phyloP scores from a whole-genome alignment of 2,329 filamentous ascomycete genomes.

The Colletotrichum viniferum region DNA sequence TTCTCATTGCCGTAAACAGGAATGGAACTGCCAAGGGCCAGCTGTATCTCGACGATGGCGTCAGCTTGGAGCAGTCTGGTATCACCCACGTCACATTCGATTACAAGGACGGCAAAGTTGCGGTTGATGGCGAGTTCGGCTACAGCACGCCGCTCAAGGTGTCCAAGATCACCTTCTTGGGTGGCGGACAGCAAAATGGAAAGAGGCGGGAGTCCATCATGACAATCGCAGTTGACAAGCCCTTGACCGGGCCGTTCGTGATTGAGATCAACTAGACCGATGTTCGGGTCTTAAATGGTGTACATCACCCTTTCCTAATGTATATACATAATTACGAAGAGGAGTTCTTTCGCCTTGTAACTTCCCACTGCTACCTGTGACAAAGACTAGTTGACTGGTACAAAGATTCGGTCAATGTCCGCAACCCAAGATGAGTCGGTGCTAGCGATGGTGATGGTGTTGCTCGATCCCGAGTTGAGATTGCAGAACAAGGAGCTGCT shows the following conservation, averaged over 20 bases:
- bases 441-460: slow-evolving; percentile 53
- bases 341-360: not conserved
- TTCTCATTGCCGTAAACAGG: slow-evolving; percentile 69
- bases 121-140: slow-evolving; percentile 56
- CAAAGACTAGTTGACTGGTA: slow-evolving; percentile 40
- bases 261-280: not conserved
- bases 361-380: not conserved
- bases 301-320: not conserved
- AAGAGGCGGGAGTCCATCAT: slow-evolving; percentile 10
- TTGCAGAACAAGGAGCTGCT: slow-evolving; percentile 53
- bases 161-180: slow-evolving; percentile 54
- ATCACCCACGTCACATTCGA: slow-evolving; percentile 65
- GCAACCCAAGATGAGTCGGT: slow-evolving; percentile 45
- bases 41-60: slow-evolving; percentile 81
- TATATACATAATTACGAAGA: not conserved
- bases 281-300: not conserved
- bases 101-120: slow-evolving; percentile 59
- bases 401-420: slow-evolving; percentile 59
- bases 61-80: slow-evolving; percentile 59
- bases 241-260: slow-evolving; percentile 23
- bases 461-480: slow-evolving; percentile 49
- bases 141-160: slow-evolving; percentile 51
- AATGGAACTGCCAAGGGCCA: slow-evolving; percentile 68
- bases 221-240: slow-evolving; percentile 25
- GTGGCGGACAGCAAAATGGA: not conserved